phyloP scores from a whole-genome alignment of 495 filamentous ascomycete species.

The Podospora comata region DNA sequence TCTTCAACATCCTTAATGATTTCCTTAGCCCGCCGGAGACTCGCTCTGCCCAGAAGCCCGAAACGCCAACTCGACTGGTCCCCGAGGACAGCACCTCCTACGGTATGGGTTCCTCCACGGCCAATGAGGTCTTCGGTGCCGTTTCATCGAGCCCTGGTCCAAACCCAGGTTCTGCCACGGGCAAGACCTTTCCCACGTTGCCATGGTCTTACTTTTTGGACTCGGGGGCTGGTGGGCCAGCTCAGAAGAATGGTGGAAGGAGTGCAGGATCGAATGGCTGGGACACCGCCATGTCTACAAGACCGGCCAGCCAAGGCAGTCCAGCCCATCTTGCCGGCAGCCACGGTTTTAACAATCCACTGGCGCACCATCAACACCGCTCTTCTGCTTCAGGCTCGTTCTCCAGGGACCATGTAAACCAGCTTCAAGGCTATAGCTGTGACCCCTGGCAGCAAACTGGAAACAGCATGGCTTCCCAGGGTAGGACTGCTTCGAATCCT shows the following conservation, averaged over 20 bases:
- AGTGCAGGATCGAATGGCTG: constrained; percentile 5
- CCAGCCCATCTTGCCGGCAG: constrained; percentile 5
- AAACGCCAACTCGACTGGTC: constrained; percentile 7
- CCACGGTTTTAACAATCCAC: constrained; percentile 8
- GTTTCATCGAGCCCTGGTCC: constrained; percentile 31
- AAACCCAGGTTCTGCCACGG: constrained; percentile 32
- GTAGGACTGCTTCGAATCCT: constrained; percentile 6
- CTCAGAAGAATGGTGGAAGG: constrained; percentile 6
- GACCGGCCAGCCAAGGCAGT: constrained; percentile 25
- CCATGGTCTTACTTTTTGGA: constrained; percentile 46
- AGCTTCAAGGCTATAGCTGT: not conserved
- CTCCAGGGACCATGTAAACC: constrained; percentile 5
- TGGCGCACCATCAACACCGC: constrained; percentile 9
- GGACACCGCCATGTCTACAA: constrained; percentile 17
- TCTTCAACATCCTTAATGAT: constrained; percentile 43
- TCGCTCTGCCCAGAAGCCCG: constrained; percentile 8
- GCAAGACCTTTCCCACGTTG: constrained; percentile 40
- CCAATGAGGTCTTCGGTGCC: constrained; percentile 36
- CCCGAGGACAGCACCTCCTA: constrained; percentile 34
- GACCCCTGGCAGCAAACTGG: not conserved
- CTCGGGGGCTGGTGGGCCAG: constrained; percentile 28
- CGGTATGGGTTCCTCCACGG: constrained; percentile 41
- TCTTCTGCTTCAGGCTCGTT: constrained; percentile 3
- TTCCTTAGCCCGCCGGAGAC: constrained; percentile 39
- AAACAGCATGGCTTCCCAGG: not conserved